These are phyloP conservation scores for Aspergillus versicolor DNA, from an alignment of 2,329 filamentous ascomycete genomes.

Conservation along the genomic window DNA sequence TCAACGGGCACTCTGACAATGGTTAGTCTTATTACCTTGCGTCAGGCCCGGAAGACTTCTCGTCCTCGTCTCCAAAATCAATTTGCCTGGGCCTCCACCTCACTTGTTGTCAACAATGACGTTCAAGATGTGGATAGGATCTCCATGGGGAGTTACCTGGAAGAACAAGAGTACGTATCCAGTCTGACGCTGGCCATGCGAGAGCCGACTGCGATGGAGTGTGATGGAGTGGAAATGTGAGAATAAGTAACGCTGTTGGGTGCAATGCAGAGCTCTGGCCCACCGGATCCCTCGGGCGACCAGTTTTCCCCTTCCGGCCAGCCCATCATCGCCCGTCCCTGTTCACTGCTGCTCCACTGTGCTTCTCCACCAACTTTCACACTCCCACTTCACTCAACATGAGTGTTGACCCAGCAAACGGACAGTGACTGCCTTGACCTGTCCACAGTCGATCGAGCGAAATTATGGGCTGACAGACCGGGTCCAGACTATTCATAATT, in stretches of 20 bases:
- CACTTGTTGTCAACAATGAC: background rate
- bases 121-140: background rate
- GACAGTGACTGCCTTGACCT: background rate
- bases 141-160: slow-evolving; percentile 2
- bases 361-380: background rate
- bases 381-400: background rate
- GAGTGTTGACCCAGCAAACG: background rate
- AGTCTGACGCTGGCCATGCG: background rate
- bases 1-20: background rate
- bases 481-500: background rate
- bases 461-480: background rate
- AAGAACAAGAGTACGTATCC: background rate
- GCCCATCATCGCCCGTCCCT: background rate
- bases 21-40: background rate
- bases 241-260: slow-evolving; percentile 6
- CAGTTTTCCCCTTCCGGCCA: slow-evolving; percentile 2
- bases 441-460: background rate
- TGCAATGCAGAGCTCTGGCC: background rate
- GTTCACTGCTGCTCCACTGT: background rate
- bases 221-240: background rate
- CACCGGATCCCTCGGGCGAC: background rate
- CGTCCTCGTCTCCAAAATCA: background rate
- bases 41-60: background rate
- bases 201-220: background rate
- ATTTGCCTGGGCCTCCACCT: background rate